These are phyloP conservation scores for Populus hybrid DNA, from an alignment of 441 rosid genomes.

Conservation along the genomic window DNA sequence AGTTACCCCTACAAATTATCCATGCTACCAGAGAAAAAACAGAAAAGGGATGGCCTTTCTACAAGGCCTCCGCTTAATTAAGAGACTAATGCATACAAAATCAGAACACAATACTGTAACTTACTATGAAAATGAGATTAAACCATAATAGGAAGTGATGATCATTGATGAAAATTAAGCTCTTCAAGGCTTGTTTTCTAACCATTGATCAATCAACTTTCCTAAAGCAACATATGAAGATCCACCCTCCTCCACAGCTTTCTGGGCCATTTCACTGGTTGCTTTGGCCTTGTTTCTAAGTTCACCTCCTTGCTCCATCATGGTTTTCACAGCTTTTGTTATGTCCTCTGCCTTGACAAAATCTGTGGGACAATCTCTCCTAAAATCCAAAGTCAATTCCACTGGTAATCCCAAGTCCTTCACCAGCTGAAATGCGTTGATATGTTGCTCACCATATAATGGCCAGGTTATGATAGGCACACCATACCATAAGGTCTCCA, in stretches of 20 bases:
- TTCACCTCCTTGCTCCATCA: not conserved
- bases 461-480: not conserved
- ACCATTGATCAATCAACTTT: not conserved
- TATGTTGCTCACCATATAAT: not conserved
- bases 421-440: not conserved
- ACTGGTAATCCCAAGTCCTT: not conserved
- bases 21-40: no score
- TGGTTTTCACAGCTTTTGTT: not conserved
- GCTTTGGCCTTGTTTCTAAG: not conserved
- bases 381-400: not conserved
- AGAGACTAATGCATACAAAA: no score
- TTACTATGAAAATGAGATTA: not conserved
- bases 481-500: not conserved
- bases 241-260: not conserved
- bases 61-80: no score
- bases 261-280: not conserved
- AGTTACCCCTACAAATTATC: no score
- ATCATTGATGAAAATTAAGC: not conserved
- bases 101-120: not conserved
- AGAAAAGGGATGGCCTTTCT: no score
- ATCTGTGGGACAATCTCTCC: not conserved
- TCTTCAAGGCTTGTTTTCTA: not conserved
- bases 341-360: not conserved
- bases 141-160: not conserved
- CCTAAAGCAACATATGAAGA: not conserved